These are phyloP conservation scores for Termitomyces sp. DNA, from an alignment of 768 basidiomycete species.

Conservation along the genomic window DNA sequence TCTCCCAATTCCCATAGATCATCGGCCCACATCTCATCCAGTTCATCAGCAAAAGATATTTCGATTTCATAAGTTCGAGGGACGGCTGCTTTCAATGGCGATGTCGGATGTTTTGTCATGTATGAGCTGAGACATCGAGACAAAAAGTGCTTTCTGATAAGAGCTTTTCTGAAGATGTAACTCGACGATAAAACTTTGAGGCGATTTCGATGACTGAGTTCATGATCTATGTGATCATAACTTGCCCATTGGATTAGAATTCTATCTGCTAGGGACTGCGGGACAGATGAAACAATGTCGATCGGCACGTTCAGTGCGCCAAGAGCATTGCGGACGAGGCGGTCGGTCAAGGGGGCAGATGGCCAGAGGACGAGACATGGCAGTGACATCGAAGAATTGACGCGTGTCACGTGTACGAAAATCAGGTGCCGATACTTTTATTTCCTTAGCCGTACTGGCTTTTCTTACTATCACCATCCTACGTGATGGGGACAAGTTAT, in stretches of 20 bases:
- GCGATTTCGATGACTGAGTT: constrained; percentile 50
- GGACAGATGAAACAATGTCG: constrained; percentile 15
- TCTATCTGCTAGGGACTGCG: constrained; percentile 5
- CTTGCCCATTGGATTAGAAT: constrained; percentile 74
- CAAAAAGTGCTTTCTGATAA: constrained; percentile 93
- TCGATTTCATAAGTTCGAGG: constrained; percentile 84
- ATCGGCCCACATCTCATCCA: constrained; percentile 90
- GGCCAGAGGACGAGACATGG: constrained; percentile 38
- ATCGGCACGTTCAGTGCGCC: constrained; percentile 17
- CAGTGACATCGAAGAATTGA: constrained; percentile 1
- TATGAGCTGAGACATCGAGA: constrained; percentile 70
- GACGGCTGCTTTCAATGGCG: constrained; percentile 45
- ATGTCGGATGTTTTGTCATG: constrained; percentile 60
- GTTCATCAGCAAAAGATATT: constrained; percentile 85
- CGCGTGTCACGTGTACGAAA: constrained; percentile 8
- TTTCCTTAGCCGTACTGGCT: not conserved
- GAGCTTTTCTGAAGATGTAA: constrained; percentile 85
- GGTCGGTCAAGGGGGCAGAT: constrained; percentile 39
- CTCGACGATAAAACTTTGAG: constrained; percentile 63
- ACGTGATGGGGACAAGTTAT: constrained; percentile 47
- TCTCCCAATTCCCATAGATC: constrained; percentile 85
- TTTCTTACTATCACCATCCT: not conserved
- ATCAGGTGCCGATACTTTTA: constrained; percentile 2
- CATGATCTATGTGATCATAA: constrained; percentile 84
- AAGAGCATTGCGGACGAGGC: constrained; percentile 39